A percentile compares a stretch with the other conserved stretches of the same genome.
phyloP scores from a whole-genome alignment of 1,284 basidiomycete species.

The Fistulina hepatica region DNA sequence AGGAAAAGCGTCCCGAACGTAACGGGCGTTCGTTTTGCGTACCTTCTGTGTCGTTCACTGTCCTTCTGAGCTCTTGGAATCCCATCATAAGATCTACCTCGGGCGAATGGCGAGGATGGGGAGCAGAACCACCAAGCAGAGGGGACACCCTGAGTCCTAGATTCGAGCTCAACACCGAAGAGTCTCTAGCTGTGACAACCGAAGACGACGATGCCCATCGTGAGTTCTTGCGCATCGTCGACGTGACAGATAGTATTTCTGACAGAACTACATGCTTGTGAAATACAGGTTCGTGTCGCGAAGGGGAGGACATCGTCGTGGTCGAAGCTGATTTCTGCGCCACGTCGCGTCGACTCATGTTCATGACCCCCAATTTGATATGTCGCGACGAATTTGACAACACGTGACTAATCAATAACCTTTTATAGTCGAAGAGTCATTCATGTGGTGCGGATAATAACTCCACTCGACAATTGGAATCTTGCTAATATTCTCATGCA shows the following conservation, averaged over 20 bases:
- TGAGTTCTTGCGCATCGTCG: constrained; percentile 95
- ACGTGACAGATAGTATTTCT: constrained; percentile 88
- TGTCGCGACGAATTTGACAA: too few species aligned
- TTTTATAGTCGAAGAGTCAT: too few species aligned
- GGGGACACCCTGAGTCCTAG: constrained; percentile 55
- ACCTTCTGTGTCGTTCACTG: constrained; percentile 69
- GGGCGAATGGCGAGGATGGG: too few species aligned
- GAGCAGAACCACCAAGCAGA: too few species aligned
- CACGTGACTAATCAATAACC: too few species aligned
- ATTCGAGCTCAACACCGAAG: constrained; percentile 51
- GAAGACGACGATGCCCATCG: constrained; percentile 74
- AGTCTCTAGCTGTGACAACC: constrained; percentile 47
- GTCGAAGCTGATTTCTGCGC: not conserved
- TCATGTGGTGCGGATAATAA: too few species aligned
- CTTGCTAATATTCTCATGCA: too few species aligned
- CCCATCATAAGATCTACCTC: constrained; percentile 82
- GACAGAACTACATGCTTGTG: constrained; percentile 72
- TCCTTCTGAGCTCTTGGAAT: constrained; percentile 79
- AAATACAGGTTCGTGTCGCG: too few species aligned
- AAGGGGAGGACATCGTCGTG: constrained; percentile 17
- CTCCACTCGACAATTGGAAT: too few species aligned
- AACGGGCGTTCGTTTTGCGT: constrained; percentile 20
- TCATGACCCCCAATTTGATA: too few species aligned
- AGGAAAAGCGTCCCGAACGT: constrained; percentile 1
- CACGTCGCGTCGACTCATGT: not conserved